Percentiles rank a stretch among this genome's conserved stretches.
These are phyloP conservation scores for Calonectria montana DNA, from an alignment of 2,329 filamentous ascomycete species.

Conservation along the genomic window DNA sequence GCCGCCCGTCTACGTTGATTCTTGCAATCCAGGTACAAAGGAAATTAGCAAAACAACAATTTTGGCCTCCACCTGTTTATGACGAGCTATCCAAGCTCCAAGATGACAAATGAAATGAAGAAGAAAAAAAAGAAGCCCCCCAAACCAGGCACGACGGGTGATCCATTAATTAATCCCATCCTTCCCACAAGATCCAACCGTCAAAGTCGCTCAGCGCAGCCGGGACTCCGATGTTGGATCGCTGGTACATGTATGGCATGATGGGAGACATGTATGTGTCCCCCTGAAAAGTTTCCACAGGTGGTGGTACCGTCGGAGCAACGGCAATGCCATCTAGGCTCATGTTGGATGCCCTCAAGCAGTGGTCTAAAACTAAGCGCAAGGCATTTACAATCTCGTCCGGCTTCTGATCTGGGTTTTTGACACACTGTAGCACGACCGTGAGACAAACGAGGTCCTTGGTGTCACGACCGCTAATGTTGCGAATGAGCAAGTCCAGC, in stretches of 20 bases:
- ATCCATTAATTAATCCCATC: conserved; percentile 50
- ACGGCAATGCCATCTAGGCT: conserved; percentile 51
- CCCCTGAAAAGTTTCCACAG: conserved; percentile 34
- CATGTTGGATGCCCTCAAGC: conserved; percentile 56
- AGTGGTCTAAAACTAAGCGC: conserved; percentile 56
- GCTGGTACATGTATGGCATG: conserved; percentile 46
- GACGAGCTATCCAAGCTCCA: background rate
- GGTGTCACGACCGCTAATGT: conserved; percentile 61
- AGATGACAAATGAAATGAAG: conserved; percentile 9
- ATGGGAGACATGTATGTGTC: conserved; percentile 45
- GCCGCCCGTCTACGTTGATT: conserved; percentile 32
- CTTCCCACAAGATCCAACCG: conserved; percentile 55
- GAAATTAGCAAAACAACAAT: conserved; percentile 17
- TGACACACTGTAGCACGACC: conserved; percentile 60
- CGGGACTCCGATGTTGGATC: conserved; percentile 41
- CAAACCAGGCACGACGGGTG: background rate
- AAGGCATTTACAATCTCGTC: conserved; percentile 57
- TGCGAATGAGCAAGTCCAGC: conserved; percentile 57
- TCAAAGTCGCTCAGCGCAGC: conserved; percentile 43
- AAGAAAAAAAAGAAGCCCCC: too few relatives aligned
- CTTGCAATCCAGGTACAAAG: conserved; percentile 8
- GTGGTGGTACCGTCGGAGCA: conserved; percentile 10
- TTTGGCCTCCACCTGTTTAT: background rate
- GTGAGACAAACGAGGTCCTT: conserved; percentile 63
- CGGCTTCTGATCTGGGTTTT: conserved; percentile 52